Percentiles rank a stretch among this genome's conserved stretches.
Evolutionary conservation across 495 filamentous ascomycete species (phyloP).

Genomic region (Pseudotulostoma volvatum): DNA sequence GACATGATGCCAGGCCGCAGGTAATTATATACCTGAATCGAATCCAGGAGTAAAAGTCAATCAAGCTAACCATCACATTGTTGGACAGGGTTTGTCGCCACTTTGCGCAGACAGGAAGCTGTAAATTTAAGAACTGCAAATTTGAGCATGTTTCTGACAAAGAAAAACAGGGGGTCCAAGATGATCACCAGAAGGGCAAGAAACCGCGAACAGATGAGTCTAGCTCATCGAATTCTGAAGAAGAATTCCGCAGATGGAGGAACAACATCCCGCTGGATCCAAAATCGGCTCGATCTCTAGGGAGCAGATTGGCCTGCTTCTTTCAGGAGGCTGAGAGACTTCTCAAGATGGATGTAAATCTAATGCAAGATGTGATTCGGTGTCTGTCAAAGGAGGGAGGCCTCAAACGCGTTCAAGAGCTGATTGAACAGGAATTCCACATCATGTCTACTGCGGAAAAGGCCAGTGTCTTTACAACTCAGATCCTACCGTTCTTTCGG

Average conservation of each 20-base stretch:
- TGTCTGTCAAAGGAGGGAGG: conserved; percentile 15
- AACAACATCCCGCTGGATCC: conserved; percentile 3
- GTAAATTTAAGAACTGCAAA: conserved; percentile 8
- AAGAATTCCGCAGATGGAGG: conserved; percentile 6
- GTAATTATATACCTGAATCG: not conserved
- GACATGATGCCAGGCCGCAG: not conserved
- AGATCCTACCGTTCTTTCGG: conserved; percentile 35
- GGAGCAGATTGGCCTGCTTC: conserved; percentile 3
- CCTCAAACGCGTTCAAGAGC: conserved; percentile 11
- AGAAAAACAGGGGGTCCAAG: not conserved
- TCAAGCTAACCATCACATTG: not conserved
- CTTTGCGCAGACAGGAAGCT: conserved; percentile 5
- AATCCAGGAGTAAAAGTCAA: not conserved
- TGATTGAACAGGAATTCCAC: conserved; percentile 12
- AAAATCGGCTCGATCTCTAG: not conserved
- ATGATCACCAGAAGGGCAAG: not conserved
- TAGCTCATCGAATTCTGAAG: conserved; percentile 3
- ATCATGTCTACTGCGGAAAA: conserved; percentile 9
- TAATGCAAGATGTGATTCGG: conserved; percentile 15
- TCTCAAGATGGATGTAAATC: conserved; percentile 11
- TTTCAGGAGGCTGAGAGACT: conserved; percentile 12
- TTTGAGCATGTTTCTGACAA: conserved; percentile 4
- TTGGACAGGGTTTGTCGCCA: conserved; percentile 4
- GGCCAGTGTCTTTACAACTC: conserved; percentile 14
- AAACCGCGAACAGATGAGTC: not conserved